A percentile compares a stretch with the other conserved stretches of the same genome.
These are phyloP conservation scores for Yamadazyma triangularis DNA, from an alignment of 1,139 yeast genomes.

Conservation along the genomic window DNA sequence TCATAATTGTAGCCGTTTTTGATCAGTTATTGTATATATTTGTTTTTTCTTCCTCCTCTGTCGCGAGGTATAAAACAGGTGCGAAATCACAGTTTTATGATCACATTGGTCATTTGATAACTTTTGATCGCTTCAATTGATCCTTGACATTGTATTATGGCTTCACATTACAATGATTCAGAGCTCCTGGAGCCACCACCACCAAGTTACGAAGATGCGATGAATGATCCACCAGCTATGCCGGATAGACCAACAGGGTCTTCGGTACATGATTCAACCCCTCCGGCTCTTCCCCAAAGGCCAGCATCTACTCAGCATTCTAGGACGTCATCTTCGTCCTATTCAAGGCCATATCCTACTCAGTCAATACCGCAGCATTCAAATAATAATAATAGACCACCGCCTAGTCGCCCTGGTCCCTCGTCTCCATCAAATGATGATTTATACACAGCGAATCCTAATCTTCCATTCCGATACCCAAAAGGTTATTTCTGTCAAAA, in stretches of 20 bases:
- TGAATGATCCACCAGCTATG: slow-evolving; percentile 2
- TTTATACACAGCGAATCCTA: slow-evolving; percentile 26
- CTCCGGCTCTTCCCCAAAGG: slow-evolving; percentile 5
- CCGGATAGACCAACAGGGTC: slow-evolving; percentile 1
- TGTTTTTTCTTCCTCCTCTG: no score
- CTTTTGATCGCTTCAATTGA: not conserved
- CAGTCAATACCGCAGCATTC: no score
- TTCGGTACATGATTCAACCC: no score
- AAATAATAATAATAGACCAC: no score
- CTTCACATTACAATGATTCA: not conserved
- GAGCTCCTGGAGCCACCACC: slow-evolving; percentile 8
- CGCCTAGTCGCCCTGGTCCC: slow-evolving; percentile 3
- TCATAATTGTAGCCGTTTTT: no score
- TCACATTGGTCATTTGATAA: no score
- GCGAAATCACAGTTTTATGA: no score
- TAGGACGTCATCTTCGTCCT: no score
- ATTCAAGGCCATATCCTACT: no score
- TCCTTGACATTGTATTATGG: no score
- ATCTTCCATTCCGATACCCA: slow-evolving; percentile 55
- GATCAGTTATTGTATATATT: no score
- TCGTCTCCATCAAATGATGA: slow-evolving; percentile 11
- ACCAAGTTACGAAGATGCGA: slow-evolving; percentile 15
- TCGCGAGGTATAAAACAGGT: no score
- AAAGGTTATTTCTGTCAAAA: slow-evolving; percentile 31
- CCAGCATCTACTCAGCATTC: not conserved